These are phyloP conservation scores for Vanrija humicola DNA, from an alignment of 1,284 basidiomycete genomes.

Conservation along the genomic window DNA sequence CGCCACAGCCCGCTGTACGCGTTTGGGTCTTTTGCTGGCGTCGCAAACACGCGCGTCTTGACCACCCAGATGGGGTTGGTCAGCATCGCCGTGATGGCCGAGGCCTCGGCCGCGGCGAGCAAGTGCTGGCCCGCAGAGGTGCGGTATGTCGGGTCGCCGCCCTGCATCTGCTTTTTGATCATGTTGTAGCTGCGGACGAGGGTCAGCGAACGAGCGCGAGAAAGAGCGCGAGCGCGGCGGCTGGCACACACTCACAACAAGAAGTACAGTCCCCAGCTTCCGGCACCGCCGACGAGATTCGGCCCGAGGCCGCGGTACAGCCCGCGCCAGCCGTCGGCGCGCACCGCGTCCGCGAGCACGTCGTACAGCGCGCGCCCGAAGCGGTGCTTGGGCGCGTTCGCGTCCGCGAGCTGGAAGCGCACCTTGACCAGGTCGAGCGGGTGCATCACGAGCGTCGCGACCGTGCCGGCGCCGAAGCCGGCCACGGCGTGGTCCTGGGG, in stretches of 20 bases:
- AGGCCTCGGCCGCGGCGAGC: constrained; percentile 88
- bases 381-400: constrained; percentile 53
- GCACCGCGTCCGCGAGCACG: constrained; percentile 70
- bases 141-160: constrained; percentile 42
- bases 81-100: constrained; percentile 85
- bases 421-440: constrained; percentile 96
- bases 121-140: constrained; percentile 78
- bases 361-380: constrained; percentile 74
- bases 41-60: constrained; percentile 96
- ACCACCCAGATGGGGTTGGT: constrained; percentile 99
- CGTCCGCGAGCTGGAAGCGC: constrained; percentile 85
- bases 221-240: no score
- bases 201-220: background rate
- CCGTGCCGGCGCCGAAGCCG: constrained; percentile 87
- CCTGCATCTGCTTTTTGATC: constrained; percentile 68
- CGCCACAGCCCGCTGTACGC: constrained; percentile 77
- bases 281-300: constrained; percentile 94
- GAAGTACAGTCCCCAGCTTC: constrained; percentile 97
- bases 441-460: constrained; percentile 94
- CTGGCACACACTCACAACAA: constrained; percentile 68
- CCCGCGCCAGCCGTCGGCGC: constrained; percentile 72
- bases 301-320: constrained; percentile 86
- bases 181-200: constrained; percentile 72
- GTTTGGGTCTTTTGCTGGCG: constrained; percentile 59
- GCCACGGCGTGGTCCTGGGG: constrained; percentile 80